Percentiles rank a stretch among this genome's conserved stretches.
Conservation (phyloP, 805 yeast genomes). For the Candida sonorensis region DNA sequence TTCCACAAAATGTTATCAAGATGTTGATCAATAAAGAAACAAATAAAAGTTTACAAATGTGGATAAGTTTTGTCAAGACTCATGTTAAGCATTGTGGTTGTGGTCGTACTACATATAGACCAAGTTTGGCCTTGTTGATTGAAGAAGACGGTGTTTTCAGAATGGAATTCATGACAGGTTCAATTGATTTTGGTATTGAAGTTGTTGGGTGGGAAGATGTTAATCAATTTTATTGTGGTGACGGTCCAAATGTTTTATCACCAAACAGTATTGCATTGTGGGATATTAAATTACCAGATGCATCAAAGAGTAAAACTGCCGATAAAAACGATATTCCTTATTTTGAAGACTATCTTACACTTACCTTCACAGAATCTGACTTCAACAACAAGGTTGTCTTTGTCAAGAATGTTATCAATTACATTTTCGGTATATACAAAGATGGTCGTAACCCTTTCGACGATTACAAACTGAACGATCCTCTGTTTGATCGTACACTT, state of each 20-base stretch:
- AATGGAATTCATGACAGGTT: slow-evolving; percentile 22
- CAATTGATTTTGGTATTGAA: slow-evolving; percentile 30
- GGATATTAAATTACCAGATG: too few species aligned
- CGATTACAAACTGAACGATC: slow-evolving; percentile 21
- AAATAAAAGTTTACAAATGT: slow-evolving; percentile 28
- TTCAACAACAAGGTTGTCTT: slow-evolving; percentile 29
- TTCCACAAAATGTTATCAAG: slow-evolving; percentile 17
- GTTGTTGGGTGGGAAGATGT: slow-evolving; percentile 26
- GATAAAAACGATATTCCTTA: too few species aligned
- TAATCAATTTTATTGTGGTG: slow-evolving; percentile 14
- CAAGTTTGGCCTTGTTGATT: slow-evolving; percentile 32
- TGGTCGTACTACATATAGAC: slow-evolving; percentile 37
- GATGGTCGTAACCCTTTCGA: slow-evolving; percentile 19
- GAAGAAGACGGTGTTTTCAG: slow-evolving; percentile 28
- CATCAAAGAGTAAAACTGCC: too few species aligned
- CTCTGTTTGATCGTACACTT: slow-evolving; percentile 19
- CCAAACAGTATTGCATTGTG: slow-evolving; percentile 41
- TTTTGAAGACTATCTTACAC: slow-evolving; percentile 32
- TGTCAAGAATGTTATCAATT: slow-evolving; percentile 31
- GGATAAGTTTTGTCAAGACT: slow-evolving; percentile 42
- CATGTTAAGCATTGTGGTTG: slow-evolving; percentile 39
- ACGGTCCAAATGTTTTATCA: slow-evolving; percentile 34
- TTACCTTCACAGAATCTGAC: slow-evolving; percentile 35
- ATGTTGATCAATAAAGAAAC: slow-evolving; percentile 17
- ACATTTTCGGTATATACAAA: slow-evolving; percentile 27